Evolutionary conservation across 441 rosid genomes (phyloP), one percentile per base, ranked within the genome.

Genomic region (Isatis lusitanica): DNA sequence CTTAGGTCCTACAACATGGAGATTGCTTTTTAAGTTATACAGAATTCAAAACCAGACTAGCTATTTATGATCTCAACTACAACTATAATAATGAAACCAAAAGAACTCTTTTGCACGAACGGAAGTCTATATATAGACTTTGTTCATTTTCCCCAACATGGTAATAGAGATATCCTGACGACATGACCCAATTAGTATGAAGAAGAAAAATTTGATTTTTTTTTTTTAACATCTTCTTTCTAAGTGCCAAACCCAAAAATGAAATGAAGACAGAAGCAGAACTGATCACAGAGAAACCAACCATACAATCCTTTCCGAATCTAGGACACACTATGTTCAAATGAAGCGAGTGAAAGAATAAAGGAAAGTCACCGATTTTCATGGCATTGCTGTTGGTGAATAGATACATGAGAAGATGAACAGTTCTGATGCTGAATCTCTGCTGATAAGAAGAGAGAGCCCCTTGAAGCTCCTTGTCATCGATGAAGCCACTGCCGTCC

Each of bases 351-450:
- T 39, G 4, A n/a, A 55, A 55, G 60, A 30, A 8, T 4, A 42
- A 6, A 33, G 4, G 17, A 3, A 17, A 58, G 80, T 83, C 31
- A 92, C 98, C 97, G 63, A 92, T 89, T 77, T 82, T 89, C 70
- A 88, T 85, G 50, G 75, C 65, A 83, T 90, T 94, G 80, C 80
- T 76, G 66, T 87, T 89, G 58, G 97, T 92, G 86, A 90, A 94
- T 33, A 73, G 82, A 74, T 86, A 90, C 91, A 94, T 90, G 73
- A 92, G 89, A 71, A 94, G 92, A 68, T 75, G 95, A 75, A 94
- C 96, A 35, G 97, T 94, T 69, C 97, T 84, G 79, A 94, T 24
- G 80, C 99, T 90, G 84, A 92, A 94, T 75, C 84, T 84, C 82
- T 94, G 96, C 51, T 80, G 86, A 56, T 92, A 92, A 15, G 92